These are phyloP conservation scores for Malus hybrid DNA, from an alignment of 331 rosid species.

Conservation along the genomic window DNA sequence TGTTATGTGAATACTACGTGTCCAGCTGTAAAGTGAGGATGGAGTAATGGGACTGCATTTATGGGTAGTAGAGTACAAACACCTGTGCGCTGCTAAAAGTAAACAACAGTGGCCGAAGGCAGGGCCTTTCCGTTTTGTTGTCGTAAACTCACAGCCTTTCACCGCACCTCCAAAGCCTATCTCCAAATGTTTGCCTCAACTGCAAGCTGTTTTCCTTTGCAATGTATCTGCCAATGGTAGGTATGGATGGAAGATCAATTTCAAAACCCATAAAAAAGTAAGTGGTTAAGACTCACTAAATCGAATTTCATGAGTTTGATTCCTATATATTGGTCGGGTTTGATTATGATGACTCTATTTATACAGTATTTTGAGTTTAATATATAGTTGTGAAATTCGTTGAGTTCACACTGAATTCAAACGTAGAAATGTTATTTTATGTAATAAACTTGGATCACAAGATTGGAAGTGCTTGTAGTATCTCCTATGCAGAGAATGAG, in stretches of 20 bases:
- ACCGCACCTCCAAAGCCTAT: not conserved
- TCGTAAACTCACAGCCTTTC: not conserved
- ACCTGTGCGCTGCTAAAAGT: constrained; percentile 3
- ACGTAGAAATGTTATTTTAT: too few relatives aligned
- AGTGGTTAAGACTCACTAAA: not conserved
- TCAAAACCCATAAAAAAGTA: not conserved
- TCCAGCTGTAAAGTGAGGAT: constrained; percentile 5
- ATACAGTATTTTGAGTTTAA: too few relatives aligned
- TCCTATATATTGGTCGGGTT: too few relatives aligned
- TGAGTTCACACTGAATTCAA: too few relatives aligned
- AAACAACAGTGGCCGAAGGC: not conserved
- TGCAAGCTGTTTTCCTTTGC: not conserved
- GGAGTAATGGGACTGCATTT: constrained; percentile 1
- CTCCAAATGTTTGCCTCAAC: not conserved
- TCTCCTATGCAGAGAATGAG: too few relatives aligned
- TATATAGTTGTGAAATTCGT: too few relatives aligned
- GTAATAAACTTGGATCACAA: too few relatives aligned
- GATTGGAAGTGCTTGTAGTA: too few relatives aligned
- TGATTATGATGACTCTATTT: too few relatives aligned
- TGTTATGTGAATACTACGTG: not conserved
- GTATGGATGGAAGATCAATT: not conserved
- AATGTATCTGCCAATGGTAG: not conserved
- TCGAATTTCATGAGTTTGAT: too few relatives aligned
- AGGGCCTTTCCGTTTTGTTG: not conserved
- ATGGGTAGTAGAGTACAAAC: not conserved